Evolutionary conservation across 306 rosid species (phyloP), one percentile per base, ranked within the genome.

Genomic region (Pyrus betulifolia): DNA sequence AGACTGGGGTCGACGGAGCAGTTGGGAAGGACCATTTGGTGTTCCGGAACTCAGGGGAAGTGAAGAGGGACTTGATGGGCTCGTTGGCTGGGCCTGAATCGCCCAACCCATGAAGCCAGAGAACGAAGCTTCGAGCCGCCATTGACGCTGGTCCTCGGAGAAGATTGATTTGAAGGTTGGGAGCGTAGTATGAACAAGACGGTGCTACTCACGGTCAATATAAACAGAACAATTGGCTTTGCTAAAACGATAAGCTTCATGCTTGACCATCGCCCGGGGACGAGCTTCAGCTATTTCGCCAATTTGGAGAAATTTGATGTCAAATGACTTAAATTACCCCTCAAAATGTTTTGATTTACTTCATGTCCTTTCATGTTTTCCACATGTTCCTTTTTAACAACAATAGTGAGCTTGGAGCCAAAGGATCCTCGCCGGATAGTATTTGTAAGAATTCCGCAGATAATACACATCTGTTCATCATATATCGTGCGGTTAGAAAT

Each of bases 21-120:
- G 95, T 88, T 72, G 98, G 98, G 79, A 95, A 94, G 61, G 87
- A 82, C 98, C 97, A 95, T 59, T 74, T 79, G 45, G 98, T 77
- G 88, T 69, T 80, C 42, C 66, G 67, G 71, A 71, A 95, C 92
- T 81, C 83, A 67, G 28, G 95, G 52, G 98, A 92, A 74, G 92
- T 84, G 96, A 95, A 95, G 30, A 90, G 74, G 42, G 82, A 78
- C 81, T 81, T 92, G 78, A 94, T 90, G 80, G 97, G 95, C 82
- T 94, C 93, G 77, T 94, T 94, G 71, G 97, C 91, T 8, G 97
- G 95, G 75, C 97, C 98, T 2, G 97, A 94, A 78, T 94, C 97
- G 22, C 97, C 97, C 35, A 87, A 60, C 54, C 95, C 97, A 72
- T 94, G 98, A 69, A 94, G 93, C 97, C 96, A 94, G 19, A 91